Base-by-base conservation (phyloP, 495 filamentous ascomycete genomes). In the Peziza echinospora region DNA sequence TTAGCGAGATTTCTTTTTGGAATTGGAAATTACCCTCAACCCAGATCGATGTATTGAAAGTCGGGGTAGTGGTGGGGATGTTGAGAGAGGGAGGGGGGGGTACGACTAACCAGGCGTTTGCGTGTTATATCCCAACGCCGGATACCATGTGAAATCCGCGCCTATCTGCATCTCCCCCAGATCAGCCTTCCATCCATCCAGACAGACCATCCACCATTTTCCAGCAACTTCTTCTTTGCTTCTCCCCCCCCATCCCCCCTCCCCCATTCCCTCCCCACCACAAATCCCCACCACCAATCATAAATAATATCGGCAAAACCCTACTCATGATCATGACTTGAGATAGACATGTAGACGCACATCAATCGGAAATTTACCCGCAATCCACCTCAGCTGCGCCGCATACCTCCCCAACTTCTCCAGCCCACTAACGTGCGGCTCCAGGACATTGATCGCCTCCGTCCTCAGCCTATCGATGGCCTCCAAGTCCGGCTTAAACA, bases 331-430 rank as follows among this genome's bases (percentile, higher is more conserved):
- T 5, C 6, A 26, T 22, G n/a, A n/a, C 2, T 16, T 17, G 50
- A 42, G 17, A 44, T 41, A 37, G 40, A 8, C n/a, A 23, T 21
- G 21, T 42, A 26, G 41, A 68, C 77, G 52, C 61, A 91, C 84
- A 67, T 96, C 91, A 52, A 96, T 82, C 21, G 89, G 89, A 56
- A 97, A 96, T 60, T 97, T 97, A 44, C 84, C 84, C 39, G 78
- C 73, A 44, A 97, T 77, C 84, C 85, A 94, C 43, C 89, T 80
- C 44, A 97, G 64, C 67, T 97, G 89, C 21, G 80, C 89, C 26
- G 85, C 82, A 63, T 97, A 97, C 4, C 71, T 70, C 54, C 85
- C 77, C 21, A 97, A 66, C 65, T 89, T 91, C 53, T 70, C 76
- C 52, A 96, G 71, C 22, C 89, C 91, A 57, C 79, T 91, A n/a